A percentile compares a stretch with the other conserved stretches of the same genome.
Conservation (phyloP, 176 grass and related monocot species). For the Pontederia crassipes region DNA sequence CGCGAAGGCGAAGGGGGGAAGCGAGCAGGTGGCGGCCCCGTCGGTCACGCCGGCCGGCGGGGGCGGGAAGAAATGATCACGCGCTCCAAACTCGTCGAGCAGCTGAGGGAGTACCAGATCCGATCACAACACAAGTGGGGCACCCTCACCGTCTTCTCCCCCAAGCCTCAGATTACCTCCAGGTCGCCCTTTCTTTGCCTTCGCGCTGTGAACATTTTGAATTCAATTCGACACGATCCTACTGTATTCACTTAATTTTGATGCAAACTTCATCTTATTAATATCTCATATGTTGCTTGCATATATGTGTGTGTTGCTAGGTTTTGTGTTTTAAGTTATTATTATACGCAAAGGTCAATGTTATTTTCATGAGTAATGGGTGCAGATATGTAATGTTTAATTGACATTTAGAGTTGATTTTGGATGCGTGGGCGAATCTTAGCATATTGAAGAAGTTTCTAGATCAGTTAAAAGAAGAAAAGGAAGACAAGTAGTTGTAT, state of each 20-base stretch:
- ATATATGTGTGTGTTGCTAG: too few species aligned
- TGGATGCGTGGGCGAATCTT: too few species aligned
- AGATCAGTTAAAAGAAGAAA: too few species aligned
- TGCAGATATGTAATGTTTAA: too few species aligned
- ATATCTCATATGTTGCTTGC: too few species aligned
- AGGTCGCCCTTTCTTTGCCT: slow-evolving; percentile 29
- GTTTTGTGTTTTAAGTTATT: too few species aligned
- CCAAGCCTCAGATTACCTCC: slow-evolving; percentile 63
- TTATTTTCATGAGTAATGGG: too few species aligned
- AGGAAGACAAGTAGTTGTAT: too few species aligned
- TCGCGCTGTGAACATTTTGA: not conserved
- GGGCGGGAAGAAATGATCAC: slow-evolving; percentile 61
- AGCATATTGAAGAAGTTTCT: too few species aligned
- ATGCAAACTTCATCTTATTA: too few species aligned
- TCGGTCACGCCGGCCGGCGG: not conserved
- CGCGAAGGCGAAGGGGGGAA: not conserved
- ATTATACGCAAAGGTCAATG: too few species aligned
- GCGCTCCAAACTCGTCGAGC: slow-evolving; percentile 80
- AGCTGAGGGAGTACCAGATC: slow-evolving; percentile 86
- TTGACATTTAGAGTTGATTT: too few species aligned
- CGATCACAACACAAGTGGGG: slow-evolving; percentile 61
- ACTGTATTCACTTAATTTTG: not conserved
- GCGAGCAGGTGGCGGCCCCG: not conserved
- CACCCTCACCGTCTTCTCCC: slow-evolving; percentile 54
- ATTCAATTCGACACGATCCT: not conserved